Evolutionary conservation across 1,284 basidiomycete genomes (phyloP), one percentile per base, ranked within the genome.

Genomic region (Cystobasidium slooffiae): DNA sequence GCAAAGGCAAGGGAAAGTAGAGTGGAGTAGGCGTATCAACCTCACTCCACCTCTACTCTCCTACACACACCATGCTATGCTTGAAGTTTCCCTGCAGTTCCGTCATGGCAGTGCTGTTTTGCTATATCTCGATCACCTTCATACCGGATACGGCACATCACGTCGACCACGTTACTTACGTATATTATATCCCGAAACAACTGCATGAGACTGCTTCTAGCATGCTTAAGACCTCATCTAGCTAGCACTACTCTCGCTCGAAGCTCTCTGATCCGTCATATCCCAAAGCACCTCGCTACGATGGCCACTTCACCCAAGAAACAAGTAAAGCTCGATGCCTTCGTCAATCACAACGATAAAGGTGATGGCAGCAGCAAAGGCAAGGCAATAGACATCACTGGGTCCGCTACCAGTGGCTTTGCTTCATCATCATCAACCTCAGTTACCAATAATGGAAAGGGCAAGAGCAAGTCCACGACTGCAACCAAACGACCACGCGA

Each of bases 271-370:
- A 12, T 49, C 39, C 31, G 31, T 5, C 31, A 31, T 31, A 31
- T 31, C 31, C 31, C 31, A 31, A 31, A 31, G 2, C 31, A 31
- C 31, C 31, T 31, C 31, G 31, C 31, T 31, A 31, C 31, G 31
- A 31, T 31, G 31, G 31, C 61, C 16, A 43, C 46, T 12, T 53
- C 65, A 20, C 49, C 65, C 18, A 37, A 43, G 10, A 67, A 67
- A 44, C 69, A 72, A 46, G 61, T 46, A 37, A 73, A 65, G 53
- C 70, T 73, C 52, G 62, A 73, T 53, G 51, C 12, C 49, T 65
- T 73, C 70, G 52, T 73, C 46, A 67, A 52, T 5, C 31, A 31
- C 55, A 58, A 22, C 16, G 55, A 31, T 18, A 59, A 59, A 37
- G 44, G 53, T 18, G 44, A 46, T 24, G 46, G 37, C 39, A 52